Evolutionary conservation across 805 yeast genomes (phyloP), one percentile per base, ranked within the genome.

Genomic region (Cyberlindnera lachancei): DNA sequence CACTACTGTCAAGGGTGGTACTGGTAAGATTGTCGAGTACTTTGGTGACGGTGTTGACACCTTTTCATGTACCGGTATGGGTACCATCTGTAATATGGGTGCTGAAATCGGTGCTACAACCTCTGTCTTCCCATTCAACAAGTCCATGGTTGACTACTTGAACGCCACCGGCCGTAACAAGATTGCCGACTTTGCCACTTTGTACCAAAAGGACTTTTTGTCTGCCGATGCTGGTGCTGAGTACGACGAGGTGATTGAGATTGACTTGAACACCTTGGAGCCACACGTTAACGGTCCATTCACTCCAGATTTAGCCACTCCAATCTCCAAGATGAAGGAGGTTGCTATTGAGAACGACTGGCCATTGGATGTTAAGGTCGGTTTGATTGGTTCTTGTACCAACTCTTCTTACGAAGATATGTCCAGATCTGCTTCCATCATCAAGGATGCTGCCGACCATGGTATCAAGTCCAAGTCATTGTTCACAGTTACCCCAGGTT

Each of bases 71-170:
- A 90, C 97, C 32, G 97, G 97, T 74, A 88, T 88, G 97, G 97
- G 94, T 59, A 88, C 97, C 52, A 88, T 88, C 66, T 88, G 97
- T 75, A 88, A 88, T 66, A 88, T 88, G 97, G 97, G 97, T 72
- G 97, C 97, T 48, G 97, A 88, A 68, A 87, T 88, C 50, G 97
- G 97, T 68, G 96, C 96, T 40, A 88, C 97, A 42, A 88, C 97
- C 36, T 88, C 96, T 29, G 85, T 84, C 40, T 88, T 88, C 94
- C 97, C 97, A 60, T 87, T 73, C 84, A 87, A 85, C 71, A 74
- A 78, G 55, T 80, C 90, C 45, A 88, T 84, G 84, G 75, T 66
- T 59, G 82, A 80, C 46, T 90, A 88, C 69, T 74, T 90, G 60
- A 63, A 73, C 42, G 92, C 94, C 36, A 90, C 97, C 38, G 78